Base-by-base conservation (phyloP, 441 rosid species). In the Brassica hybrid region DNA sequence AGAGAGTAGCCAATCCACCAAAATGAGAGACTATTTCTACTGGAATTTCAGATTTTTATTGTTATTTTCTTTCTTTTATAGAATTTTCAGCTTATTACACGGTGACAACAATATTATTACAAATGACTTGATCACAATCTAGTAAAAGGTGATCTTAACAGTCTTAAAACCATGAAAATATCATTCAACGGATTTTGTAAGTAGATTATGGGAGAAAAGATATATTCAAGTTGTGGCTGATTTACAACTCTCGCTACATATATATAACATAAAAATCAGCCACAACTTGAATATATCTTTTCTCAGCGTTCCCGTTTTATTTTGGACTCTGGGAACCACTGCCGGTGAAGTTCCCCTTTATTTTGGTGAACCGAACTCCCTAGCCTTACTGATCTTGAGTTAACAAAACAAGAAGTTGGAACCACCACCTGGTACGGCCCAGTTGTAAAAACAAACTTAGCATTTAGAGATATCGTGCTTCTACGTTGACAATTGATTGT, bases 401-500 rank as follows among this genome's bases (percentile, higher is more conserved):
- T 38, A 38, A 9, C 12, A 38, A 38, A 38, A 41, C n/a, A 11
- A 41, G n/a, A 41, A 41, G n/a, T 11, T 41, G 50, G 50, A 41
- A 41, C n/a, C 50, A 41, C n/a, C 50, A 41, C 50, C 50, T 41
- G 50, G 50, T 11, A 41, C 50, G 50, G 4, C 48, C 43, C n/a
- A n/a, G 50, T 41, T 41, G 50, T 11, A 10, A 41, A 11, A 41
- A 1, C 50, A 41, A 41, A 36, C 11, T n/a, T 11, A 6, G 45
- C 16, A 19, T 19, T 41, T 71, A 65, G 67, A 58, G 54, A 23
- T 38, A 52, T 76, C 18, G 30, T 23, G 71, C 66, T 70, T 38
- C 25, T 38, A 18, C 45, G 9, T 54, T 57, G 62, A 58, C 25
- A 17, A 36, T 60, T 48, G 70, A 64, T 76, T 43, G 41, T 70